Evolutionary conservation across 2,329 filamentous ascomycete species (phyloP), one percentile per base, ranked within the genome.

Genomic region (Neofusicoccum parvum): DNA sequence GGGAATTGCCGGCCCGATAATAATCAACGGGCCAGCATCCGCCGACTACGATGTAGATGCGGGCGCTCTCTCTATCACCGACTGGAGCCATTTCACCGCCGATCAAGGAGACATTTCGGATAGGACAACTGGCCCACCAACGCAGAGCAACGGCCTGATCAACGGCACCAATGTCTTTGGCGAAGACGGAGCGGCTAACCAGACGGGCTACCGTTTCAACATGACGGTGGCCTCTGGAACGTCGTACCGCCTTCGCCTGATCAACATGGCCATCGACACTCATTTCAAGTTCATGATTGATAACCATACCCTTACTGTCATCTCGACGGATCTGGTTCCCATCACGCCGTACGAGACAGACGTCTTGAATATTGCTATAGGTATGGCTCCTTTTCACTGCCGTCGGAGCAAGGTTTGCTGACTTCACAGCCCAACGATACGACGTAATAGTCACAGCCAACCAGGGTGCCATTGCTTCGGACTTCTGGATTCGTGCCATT

Each of bases 191-290:
- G 39, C 66, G 2, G 66, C 37, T 17, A 67, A 60, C 46, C 43
- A 62, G 15, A 67, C 66, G 5, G 67, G 64, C 48, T 60, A 45
- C 27, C 32, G 78, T 64, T 71, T 70, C 46, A 73, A 71, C 60
- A 73, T 76, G 65, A 76, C 66, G 3, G 73, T 77, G 10, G 71
- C 68, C 14, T 84, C 79, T 12, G 83, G 83, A 64, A 83, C 81
- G 74, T 82, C 76, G 12, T 85, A 90, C 72, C 83, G 86, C 12
- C 79, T 86, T 14, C 82, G 87, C 1, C 78, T 90, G 62, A 81
- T 89, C 72, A 90, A 90, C 75, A 74, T 82, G 2, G 71, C 74
- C 7, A 73, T 76, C 15, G 74, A 78, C 64, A 70, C 65, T 4
- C 68, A 69, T 2, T 76, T 77, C 58, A 71, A 70, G 45, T 73